phyloP scores from a whole-genome alignment of 2,329 filamentous ascomycete species.

The Aspergillus fischeri region DNA sequence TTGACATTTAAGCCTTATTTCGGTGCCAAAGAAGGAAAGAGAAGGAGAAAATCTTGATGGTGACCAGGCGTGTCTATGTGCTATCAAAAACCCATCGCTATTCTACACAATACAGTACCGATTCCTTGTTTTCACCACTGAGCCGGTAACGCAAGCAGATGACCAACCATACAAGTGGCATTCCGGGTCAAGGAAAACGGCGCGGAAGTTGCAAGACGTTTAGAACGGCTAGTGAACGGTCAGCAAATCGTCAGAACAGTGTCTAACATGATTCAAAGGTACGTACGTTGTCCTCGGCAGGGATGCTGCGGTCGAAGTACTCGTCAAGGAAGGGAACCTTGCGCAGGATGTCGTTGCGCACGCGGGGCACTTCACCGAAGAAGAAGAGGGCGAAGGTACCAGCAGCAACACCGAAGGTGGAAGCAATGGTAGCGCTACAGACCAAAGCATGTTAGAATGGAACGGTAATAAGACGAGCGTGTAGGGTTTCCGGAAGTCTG shows the following conservation, averaged over 20 bases:
- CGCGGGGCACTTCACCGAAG: slow-evolving; percentile 60
- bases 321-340: slow-evolving; percentile 56
- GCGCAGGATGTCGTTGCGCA: slow-evolving; percentile 59
- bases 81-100: slow-evolving; percentile 34
- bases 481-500: neutral
- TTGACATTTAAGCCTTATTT: neutral
- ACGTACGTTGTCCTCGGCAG: slow-evolving; percentile 60
- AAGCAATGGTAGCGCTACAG: slow-evolving; percentile 45
- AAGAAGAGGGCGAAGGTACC: slow-evolving; percentile 61
- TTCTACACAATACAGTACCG: slow-evolving; percentile 33
- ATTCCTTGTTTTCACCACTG: slow-evolving; percentile 10
- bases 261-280: neutral
- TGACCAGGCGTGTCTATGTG: slow-evolving; percentile 29
- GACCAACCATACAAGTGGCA: slow-evolving; percentile 11
- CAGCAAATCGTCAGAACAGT: slow-evolving; percentile 11
- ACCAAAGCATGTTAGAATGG: slow-evolving; percentile 15
- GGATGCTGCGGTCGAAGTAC: slow-evolving; percentile 55
- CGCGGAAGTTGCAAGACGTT: slow-evolving; percentile 17
- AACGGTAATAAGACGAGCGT: neutral
- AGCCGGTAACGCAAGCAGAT: slow-evolving; percentile 8
- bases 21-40: neutral
- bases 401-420: slow-evolving; percentile 53
- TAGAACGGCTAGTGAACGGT: slow-evolving; percentile 33
- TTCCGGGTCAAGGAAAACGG: slow-evolving; percentile 7
- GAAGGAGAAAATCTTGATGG: neutral